phyloP scores from a whole-genome alignment of 2,329 filamentous ascomycete genomes.

The Ophiostoma perfectum region DNA sequence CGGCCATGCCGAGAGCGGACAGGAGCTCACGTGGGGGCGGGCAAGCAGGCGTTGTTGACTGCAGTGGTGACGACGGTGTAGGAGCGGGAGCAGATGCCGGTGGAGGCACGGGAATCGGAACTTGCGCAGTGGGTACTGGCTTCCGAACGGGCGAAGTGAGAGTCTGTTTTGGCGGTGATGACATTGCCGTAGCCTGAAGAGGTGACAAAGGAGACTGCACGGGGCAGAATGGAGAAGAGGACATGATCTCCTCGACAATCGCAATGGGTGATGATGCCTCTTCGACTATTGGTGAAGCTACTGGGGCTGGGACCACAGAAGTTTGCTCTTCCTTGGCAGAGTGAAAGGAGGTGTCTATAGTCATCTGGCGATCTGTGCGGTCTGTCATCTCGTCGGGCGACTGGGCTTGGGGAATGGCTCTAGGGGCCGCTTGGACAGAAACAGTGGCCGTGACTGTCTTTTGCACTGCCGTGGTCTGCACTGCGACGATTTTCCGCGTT shows the following conservation, averaged over 20 bases:
- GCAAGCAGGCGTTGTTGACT: constrained; percentile 26
- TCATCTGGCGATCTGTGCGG: constrained; percentile 29
- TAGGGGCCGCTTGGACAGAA: not conserved
- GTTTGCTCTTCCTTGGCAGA: constrained; percentile 44
- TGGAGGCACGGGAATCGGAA: not conserved
- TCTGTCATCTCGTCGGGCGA: constrained; percentile 20
- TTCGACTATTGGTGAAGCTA: not conserved
- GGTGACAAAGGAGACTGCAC: constrained; percentile 26
- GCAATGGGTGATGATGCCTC: constrained; percentile 18
- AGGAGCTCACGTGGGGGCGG: constrained; percentile 25
- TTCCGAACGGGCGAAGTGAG: constrained; percentile 15
- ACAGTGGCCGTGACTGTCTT: not conserved
- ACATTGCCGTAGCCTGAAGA: constrained; percentile 18
- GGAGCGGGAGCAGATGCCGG: not conserved
- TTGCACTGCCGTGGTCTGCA: constrained; percentile 18
- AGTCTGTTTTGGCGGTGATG: constrained; percentile 22
- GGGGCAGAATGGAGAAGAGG: constrained; percentile 24
- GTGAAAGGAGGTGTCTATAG: constrained; percentile 39
- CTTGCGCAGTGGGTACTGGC: constrained; percentile 12
- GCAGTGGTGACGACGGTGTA: constrained; percentile 21
- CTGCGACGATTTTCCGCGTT: not conserved
- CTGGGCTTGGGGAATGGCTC: not conserved
- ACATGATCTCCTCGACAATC: not conserved
- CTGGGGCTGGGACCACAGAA: constrained; percentile 24
- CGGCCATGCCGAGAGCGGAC: constrained; percentile 18